These are phyloP conservation scores for Trametes maxima DNA, from an alignment of 768 basidiomycete species.

Conservation along the genomic window DNA sequence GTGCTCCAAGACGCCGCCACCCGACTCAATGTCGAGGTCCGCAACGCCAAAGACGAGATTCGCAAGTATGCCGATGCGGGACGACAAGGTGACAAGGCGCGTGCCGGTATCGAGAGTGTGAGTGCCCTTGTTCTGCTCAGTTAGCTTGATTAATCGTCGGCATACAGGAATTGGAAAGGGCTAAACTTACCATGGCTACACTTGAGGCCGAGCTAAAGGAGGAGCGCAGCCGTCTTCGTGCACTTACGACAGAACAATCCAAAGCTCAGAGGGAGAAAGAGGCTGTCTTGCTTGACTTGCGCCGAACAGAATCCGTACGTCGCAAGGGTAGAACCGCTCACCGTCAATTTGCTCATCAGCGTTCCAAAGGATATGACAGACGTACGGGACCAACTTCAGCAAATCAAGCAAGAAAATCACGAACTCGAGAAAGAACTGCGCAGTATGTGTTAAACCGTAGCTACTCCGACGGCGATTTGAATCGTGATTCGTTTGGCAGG, in stretches of 20 bases:
- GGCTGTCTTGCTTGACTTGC: slow-evolving; percentile 61
- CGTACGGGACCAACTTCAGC: slow-evolving; percentile 66
- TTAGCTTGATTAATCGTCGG: not conserved
- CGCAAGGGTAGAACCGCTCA: not conserved
- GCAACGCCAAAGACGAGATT: slow-evolving; percentile 57
- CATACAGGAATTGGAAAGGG: slow-evolving; percentile 68
- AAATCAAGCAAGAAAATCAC: slow-evolving; percentile 72
- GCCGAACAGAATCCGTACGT: slow-evolving; percentile 70
- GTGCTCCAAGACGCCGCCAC: slow-evolving; percentile 72
- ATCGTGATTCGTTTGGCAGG: slow-evolving; percentile 37
- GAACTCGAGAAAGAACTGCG: slow-evolving; percentile 74
- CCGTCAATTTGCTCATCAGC: slow-evolving; percentile 1
- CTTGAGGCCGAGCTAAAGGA: slow-evolving; percentile 72
- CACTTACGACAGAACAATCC: slow-evolving; percentile 64
- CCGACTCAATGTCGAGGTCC: slow-evolving; percentile 64
- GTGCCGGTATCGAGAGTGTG: slow-evolving; percentile 58
- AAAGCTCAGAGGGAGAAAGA: slow-evolving; percentile 66
- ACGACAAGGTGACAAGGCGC: slow-evolving; percentile 50
- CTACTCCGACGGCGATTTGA: not conserved
- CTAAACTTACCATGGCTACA: slow-evolving; percentile 63
- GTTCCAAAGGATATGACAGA: slow-evolving; percentile 73
- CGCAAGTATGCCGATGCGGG: slow-evolving; percentile 56
- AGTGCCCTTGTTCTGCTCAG: slow-evolving; percentile 21
- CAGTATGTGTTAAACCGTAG: slow-evolving; percentile 43
- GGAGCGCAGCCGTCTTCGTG: slow-evolving; percentile 68